Evolutionary conservation across 768 basidiomycete genomes (phyloP), one percentile per base, ranked within the genome.

Genomic region (Leccinum rimulosum): DNA sequence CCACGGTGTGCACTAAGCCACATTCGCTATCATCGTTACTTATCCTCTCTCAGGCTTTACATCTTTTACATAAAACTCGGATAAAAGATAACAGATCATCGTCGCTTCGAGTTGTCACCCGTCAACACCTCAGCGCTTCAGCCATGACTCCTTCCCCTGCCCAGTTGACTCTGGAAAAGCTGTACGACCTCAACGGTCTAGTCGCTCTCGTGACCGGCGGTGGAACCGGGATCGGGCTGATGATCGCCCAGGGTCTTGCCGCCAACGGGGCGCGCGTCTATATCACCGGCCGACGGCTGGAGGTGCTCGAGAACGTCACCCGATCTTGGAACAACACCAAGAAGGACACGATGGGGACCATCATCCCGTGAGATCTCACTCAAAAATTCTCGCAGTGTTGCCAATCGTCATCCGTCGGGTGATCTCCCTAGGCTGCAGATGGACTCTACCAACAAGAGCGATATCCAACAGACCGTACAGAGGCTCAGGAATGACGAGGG

Each of bases 231-330:
- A 84, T 83, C 53, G 83, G 83, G 33, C 70, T 86, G 58, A 85
- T 86, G 82, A 91, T 91, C 57, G 76, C 89, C 9, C 77, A 80
- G 55, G 90, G 88, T 5, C 79, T 93, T 12, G 91, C 90, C 15
- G 80, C 85, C 30, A 88, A 86, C 64, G 89, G 91, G 1, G 89
- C 91, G 14, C 88, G 84, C 63, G 90, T 91, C 15, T 93, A 93
- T 67, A 89, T 93, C 64, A 86, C 84, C 3, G 87, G 88, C 17
- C 78, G 91, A 40, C 81, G 91, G 50, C 71, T 79, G 50, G 82
- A 86, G 5, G 84, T 89, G 3, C 78, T 93, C 22, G 78, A 88
- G 66, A 81, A 77, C 61, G 77, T 81, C 15, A 75, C 79, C n/a
- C 73, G 77, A 49, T 75, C 75, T 10, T 84, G 82, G 80, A 76